phyloP scores from a whole-genome alignment of 495 filamentous ascomycete species.

The Massariosphaeria phaeospora region DNA sequence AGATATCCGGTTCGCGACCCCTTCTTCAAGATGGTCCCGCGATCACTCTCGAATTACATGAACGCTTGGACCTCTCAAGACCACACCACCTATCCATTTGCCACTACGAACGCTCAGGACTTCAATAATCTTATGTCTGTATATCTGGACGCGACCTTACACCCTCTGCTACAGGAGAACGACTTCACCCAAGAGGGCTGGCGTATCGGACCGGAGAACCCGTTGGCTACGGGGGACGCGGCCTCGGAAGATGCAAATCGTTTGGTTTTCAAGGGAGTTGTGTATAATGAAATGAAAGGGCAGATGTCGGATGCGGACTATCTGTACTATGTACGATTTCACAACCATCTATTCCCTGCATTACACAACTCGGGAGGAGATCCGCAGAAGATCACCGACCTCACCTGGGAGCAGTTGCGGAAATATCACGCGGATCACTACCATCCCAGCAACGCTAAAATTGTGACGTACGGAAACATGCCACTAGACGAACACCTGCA shows the following conservation, averaged over 20 bases:
- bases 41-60: slow-evolving; percentile 98
- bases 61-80: slow-evolving; percentile 95
- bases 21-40: slow-evolving; percentile 99
- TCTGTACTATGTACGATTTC: slow-evolving; percentile 87
- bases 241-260: slow-evolving; percentile 48
- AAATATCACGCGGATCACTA: slow-evolving; percentile 88
- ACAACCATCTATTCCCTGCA: slow-evolving; percentile 87
- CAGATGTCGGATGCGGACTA: slow-evolving; percentile 98
- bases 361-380: slow-evolving; percentile 96
- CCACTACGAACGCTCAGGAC: slow-evolving; percentile 93
- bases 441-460: slow-evolving; percentile 91
- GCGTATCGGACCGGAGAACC: slow-evolving; percentile 89
- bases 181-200: slow-evolving; percentile 97
- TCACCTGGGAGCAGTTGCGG: slow-evolving; percentile 80
- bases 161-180: slow-evolving; percentile 78
- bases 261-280: slow-evolving; percentile 94
- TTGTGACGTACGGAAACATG: slow-evolving; percentile 95
- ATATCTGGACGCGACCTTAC: slow-evolving; percentile 89
- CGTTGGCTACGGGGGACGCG: slow-evolving; percentile 49
- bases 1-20: slow-evolving; percentile 95
- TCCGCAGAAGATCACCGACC: slow-evolving; percentile 88
- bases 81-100: slow-evolving; percentile 97
- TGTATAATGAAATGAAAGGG: slow-evolving; percentile 99
- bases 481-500: slow-evolving; percentile 71
- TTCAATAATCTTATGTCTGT: slow-evolving; percentile 95